Evolutionary conservation across 2,329 filamentous ascomycete species (phyloP), one percentile per base, ranked within the genome.

Genomic region (Orbilia brochopaga): DNA sequence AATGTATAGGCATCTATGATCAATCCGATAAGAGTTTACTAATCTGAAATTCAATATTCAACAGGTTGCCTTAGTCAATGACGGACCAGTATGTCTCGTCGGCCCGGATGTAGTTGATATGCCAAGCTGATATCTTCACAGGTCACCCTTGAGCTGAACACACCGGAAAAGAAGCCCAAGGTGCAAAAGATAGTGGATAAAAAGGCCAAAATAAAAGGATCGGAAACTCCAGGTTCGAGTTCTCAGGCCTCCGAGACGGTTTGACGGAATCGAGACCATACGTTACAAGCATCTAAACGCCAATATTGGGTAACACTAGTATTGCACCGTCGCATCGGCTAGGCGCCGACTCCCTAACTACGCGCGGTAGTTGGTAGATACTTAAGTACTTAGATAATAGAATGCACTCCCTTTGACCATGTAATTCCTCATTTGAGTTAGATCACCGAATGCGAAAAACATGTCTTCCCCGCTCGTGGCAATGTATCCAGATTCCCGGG

Each of bases 101-200:
- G 15, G 1, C 19, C 19, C 11, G 23, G 15, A 35, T 17, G 40
- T 32, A 23, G n/a, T 10, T 23, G 32, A 5, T 19, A 23, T 53
- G 30, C 13, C 30, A 53, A 50, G 27, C 40, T 55, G 56, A 46
- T 7, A 37, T 23, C 24, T 32, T 32, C 27, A 48, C 24, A 63
- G 60, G 60, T 72, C 11, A 72, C 67, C 35, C 60, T 72, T 13
- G 67, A 72, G 24, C 24, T 72, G 24, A 72, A 72, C 23, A 65
- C 67, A 2, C 67, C 67, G 11, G 67, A 72, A 8, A 72, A 72
- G 40, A 72, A 65, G 40, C 23, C 44, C 13, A 65, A 51, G 27
- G 54, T 60, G 46, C 55, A 72, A 40, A 72, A 72, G 24, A 17
- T 17, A 15, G 44, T 61, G 37, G 2, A 21, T 23, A 15, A 40